phyloP scores from a whole-genome alignment of 1,284 basidiomycete genomes.

The Spongiforma sp. region DNA sequence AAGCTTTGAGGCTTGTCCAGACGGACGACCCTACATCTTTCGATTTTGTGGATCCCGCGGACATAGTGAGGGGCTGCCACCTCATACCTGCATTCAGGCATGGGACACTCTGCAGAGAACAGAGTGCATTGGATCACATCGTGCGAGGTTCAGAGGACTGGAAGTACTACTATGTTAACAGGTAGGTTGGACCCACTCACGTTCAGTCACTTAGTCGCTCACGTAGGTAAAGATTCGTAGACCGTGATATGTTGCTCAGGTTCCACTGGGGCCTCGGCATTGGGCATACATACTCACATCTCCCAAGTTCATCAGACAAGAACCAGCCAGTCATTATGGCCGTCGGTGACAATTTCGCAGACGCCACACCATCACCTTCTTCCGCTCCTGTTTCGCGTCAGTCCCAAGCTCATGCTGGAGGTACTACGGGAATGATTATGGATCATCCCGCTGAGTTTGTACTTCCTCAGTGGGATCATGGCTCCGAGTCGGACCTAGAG shows the following conservation, averaged over 20 bases:
- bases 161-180: not conserved
- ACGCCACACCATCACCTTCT: not conserved
- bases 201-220: not conserved
- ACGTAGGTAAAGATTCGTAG: conserved; percentile 8
- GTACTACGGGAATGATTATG: not conserved
- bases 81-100: not conserved
- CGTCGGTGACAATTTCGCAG: not conserved
- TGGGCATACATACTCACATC: conserved; percentile 1
- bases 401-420: not conserved
- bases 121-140: not conserved
- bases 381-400: not conserved
- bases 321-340: not conserved
- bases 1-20: not conserved
- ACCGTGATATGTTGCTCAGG: conserved; percentile 11
- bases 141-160: not conserved
- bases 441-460: not conserved
- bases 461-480: not conserved
- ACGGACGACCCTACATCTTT: not conserved
- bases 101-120: not conserved
- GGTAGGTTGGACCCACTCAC: not conserved
- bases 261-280: conserved; percentile 12
- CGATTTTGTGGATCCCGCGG: not conserved
- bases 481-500: not conserved
- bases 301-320: not conserved
- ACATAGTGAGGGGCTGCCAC: not conserved